Evolutionary conservation across 371 early-diverging fungal genomes (phyloP), one percentile per base, ranked within the genome.

Genomic region (Mortierella sp.): DNA sequence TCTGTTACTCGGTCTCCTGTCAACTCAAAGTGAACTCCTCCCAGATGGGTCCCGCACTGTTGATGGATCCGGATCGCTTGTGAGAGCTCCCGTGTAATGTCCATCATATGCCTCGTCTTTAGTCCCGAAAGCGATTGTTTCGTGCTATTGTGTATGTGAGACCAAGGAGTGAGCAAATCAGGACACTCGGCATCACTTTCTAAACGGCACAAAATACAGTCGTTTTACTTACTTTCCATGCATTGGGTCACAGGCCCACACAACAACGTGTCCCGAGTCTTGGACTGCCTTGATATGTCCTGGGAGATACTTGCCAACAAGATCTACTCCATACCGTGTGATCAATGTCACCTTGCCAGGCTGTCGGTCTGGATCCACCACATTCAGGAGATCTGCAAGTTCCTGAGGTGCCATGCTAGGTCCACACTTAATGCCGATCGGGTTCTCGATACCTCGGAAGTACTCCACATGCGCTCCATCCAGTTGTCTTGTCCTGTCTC

Each of bases 181-280:
- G 37, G 37, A 37, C n/a, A n/a, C 37, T 37, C 37, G 37, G 37
- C 9, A 9, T 9, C 37, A 5, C 9, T 37, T 37, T 37, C 9
- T 37, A 9, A 9, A 28, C 37, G 1, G 4, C 50, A 6, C 14
- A 2, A 3, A 50, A 5, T 21, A 6, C 16, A 4, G 2, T 3
- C 37, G 37, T 15, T 30, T 5, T 18, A 72, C 82, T 45, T 62
- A 81, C 82, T 97, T 97, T 64, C 98, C 98, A 75, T 97, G 98
- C 96, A 96, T 96, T 12, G 98, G 98, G 81, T 97, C 98, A 84
- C 94, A 94, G 51, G 90, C 90, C 97, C 96, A 97, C 18, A 96
- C 96, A 15, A 95, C 96, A 63, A 87, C 85, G 81, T 96, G 96
- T 1, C 87, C 88, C 0, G 95, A 89, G 1, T 74, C 74, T 68